A percentile compares a stretch with the other conserved stretches of the same genome.
Conservation (phyloP, 768 basidiomycete species). For the Hydnum rufescens region DNA sequence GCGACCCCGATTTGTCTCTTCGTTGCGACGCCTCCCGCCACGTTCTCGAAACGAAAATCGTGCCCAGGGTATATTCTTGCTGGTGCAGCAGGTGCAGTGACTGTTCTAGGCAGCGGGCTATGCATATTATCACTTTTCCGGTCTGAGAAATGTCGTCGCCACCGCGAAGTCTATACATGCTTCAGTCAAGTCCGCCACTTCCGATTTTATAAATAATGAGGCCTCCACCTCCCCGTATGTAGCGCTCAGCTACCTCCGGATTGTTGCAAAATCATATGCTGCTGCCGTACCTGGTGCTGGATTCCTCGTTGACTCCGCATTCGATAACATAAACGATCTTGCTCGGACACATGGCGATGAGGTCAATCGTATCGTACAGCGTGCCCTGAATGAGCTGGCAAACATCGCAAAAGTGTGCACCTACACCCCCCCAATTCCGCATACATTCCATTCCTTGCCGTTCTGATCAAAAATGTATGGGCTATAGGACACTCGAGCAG, state of each 20-base stretch:
- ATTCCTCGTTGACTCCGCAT: slow-evolving; percentile 23
- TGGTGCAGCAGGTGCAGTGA: too few species aligned
- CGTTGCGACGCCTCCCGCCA: too few species aligned
- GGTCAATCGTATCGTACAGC: slow-evolving; percentile 20
- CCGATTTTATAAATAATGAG: slow-evolving; percentile 11
- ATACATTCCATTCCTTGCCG: too few species aligned
- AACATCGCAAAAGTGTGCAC: slow-evolving; percentile 12
- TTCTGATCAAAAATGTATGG: too few species aligned
- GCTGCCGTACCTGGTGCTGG: slow-evolving; percentile 23
- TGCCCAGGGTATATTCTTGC: too few species aligned
- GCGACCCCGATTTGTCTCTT: too few species aligned
- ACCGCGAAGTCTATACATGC: slow-evolving; percentile 16
- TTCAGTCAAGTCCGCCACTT: slow-evolving; percentile 15
- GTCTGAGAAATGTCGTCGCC: slow-evolving; percentile 21
- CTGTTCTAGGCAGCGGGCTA: too few species aligned
- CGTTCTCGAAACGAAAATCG: too few species aligned
- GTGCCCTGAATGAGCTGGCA: slow-evolving; percentile 22
- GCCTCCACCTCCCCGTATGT: slow-evolving; percentile 17
- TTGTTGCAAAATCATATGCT: slow-evolving; percentile 24
- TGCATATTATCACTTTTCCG: slow-evolving; percentile 25
- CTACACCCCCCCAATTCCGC: too few species aligned
- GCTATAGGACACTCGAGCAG: too few species aligned
- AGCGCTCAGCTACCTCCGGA: slow-evolving; percentile 22
- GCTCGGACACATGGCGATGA: slow-evolving; percentile 24
- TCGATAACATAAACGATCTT: slow-evolving; percentile 24